A percentile compares a stretch with the other conserved stretches of the same genome.
phyloP scores from a whole-genome alignment of 2,329 filamentous ascomycete species.

The Pseudocercospora crystallina region DNA sequence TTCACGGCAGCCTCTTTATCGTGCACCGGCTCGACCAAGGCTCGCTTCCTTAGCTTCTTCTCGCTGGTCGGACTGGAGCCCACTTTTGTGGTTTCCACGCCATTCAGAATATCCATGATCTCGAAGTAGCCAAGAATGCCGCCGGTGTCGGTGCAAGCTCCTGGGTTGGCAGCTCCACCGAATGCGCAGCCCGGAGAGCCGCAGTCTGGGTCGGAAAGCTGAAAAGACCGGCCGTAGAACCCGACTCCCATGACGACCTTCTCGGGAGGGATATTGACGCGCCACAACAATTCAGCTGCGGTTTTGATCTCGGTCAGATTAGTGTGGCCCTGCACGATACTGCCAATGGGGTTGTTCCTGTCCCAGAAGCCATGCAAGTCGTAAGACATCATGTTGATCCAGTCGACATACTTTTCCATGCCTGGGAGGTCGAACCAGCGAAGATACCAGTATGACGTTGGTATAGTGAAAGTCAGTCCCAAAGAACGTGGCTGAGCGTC shows the following conservation, averaged over 20 bases:
- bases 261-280: slow-evolving; percentile 16
- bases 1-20: slow-evolving; percentile 1
- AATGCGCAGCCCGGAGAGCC: slow-evolving; percentile 27
- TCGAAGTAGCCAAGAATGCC: slow-evolving; percentile 3
- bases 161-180: slow-evolving; percentile 29
- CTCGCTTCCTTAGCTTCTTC: too few species aligned
- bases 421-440: slow-evolving; percentile 28
- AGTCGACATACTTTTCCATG: slow-evolving; percentile 28
- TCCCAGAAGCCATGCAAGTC: slow-evolving; percentile 43
- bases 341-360: slow-evolving; percentile 33
- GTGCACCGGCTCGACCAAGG: too few species aligned
- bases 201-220: slow-evolving; percentile 35
- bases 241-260: slow-evolving; percentile 40
- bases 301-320: slow-evolving; percentile 27
- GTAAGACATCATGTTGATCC: slow-evolving; percentile 19
- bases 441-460: slow-evolving; percentile 35
- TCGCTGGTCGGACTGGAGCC: too few species aligned
- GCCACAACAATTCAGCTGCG: slow-evolving; percentile 21
- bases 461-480: slow-evolving; percentile 28
- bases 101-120: slow-evolving; percentile 7
- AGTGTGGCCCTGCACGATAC: slow-evolving; percentile 34
- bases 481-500: too few species aligned
- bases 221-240: slow-evolving; percentile 40
- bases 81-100: neutral
- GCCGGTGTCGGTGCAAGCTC: slow-evolving; percentile 27